Conservation (phyloP, 192 early-diverging fungal genomes). For the Coemansia sp. region DNA sequence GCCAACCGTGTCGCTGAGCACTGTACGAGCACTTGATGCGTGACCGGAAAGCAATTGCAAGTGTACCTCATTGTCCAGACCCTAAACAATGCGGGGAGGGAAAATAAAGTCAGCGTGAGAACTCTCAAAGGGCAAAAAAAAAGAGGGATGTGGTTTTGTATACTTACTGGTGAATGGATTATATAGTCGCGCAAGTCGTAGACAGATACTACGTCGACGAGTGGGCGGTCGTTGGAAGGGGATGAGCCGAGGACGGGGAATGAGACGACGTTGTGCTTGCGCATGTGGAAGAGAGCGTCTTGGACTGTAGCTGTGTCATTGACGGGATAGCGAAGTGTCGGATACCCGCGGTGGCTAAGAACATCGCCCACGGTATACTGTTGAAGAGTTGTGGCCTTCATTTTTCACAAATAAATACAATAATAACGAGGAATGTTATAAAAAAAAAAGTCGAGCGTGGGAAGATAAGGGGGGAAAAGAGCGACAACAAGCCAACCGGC, state of each 20-base stretch:
- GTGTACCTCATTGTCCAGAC: slow-evolving; percentile 39
- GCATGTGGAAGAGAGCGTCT: slow-evolving; percentile 33
- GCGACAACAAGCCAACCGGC: background rate
- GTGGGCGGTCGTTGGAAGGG: background rate
- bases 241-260: slow-evolving; percentile 38
- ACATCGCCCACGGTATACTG: slow-evolving; percentile 44
- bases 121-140: background rate
- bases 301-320: slow-evolving; percentile 20
- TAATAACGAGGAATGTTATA: background rate
- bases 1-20: slow-evolving; percentile 28
- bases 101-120: slow-evolving; percentile 3
- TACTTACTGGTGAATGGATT: slow-evolving; percentile 30
- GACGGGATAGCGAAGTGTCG: slow-evolving; percentile 29
- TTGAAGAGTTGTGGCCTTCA: slow-evolving; percentile 33
- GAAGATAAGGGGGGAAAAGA: background rate
- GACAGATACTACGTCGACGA: slow-evolving; percentile 47
- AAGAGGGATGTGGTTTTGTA: background rate
- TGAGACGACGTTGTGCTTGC: slow-evolving; percentile 40
- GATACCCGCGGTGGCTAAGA: slow-evolving; percentile 39
- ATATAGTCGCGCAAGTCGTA: slow-evolving; percentile 53
- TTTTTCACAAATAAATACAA: background rate
- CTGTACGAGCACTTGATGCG: slow-evolving; percentile 33
- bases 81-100: slow-evolving; percentile 12
- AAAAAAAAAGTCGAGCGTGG: background rate
- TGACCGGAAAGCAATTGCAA: slow-evolving; percentile 42